Percentiles rank a stretch among this genome's conserved stretches.
phyloP scores from a whole-genome alignment of 2,329 filamentous ascomycete genomes.

The Calonectria crousiana region DNA sequence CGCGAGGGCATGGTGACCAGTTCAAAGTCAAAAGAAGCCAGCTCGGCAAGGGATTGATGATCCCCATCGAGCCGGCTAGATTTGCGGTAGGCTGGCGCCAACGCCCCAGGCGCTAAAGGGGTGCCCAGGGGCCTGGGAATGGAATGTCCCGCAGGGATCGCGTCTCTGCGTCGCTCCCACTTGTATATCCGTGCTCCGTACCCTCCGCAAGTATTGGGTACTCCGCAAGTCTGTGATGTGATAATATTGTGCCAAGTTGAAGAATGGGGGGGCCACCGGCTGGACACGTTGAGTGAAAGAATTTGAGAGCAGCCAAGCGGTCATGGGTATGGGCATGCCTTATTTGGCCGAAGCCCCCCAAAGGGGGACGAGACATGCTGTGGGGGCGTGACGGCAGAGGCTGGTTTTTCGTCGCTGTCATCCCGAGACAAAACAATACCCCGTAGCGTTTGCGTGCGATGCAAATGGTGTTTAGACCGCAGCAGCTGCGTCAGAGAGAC shows the following conservation, averaged over 20 bases:
- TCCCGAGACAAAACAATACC: constrained; percentile 26
- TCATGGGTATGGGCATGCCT: background rate
- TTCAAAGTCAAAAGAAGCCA: constrained; percentile 34
- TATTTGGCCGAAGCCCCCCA: constrained; percentile 3
- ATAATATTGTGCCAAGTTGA: constrained; percentile 2
- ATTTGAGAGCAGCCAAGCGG: background rate
- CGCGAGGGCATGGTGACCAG: constrained; percentile 5
- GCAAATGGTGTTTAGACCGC: background rate
- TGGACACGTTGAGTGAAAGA: constrained; percentile 1
- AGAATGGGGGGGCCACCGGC: background rate
- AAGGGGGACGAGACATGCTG: background rate
- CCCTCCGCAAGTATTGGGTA: background rate
- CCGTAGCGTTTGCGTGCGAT: constrained; percentile 8
- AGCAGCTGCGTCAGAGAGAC: background rate
- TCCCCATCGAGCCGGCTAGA: constrained; percentile 34
- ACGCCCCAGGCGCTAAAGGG: constrained; percentile 29
- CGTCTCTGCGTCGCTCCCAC: constrained; percentile 19
- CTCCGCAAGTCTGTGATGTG: background rate
- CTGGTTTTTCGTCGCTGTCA: constrained; percentile 19
- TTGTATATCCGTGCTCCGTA: background rate
- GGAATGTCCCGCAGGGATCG: constrained; percentile 22
- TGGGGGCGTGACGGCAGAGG: constrained; percentile 25
- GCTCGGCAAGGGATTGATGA: constrained; percentile 33
- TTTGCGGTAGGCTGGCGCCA: constrained; percentile 26
- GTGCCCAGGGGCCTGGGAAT: constrained; percentile 27